These are phyloP conservation scores for Saccharomycopsis fodiens DNA, from an alignment of 805 yeast species.

Conservation along the genomic window DNA sequence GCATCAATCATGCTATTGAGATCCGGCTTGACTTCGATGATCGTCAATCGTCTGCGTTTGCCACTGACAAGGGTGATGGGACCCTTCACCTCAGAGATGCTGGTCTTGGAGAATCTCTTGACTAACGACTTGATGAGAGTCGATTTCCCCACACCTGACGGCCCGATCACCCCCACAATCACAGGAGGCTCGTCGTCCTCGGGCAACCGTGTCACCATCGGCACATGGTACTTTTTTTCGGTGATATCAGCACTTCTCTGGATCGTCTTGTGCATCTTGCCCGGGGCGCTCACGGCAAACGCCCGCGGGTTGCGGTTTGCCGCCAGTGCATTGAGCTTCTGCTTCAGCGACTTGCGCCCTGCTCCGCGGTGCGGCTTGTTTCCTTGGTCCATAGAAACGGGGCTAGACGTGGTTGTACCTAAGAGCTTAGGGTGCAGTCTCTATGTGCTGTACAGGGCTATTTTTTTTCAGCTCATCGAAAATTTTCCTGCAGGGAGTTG, in stretches of 20 bases:
- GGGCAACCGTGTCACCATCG: constrained; percentile 95
- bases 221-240: constrained; percentile 86
- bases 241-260: constrained; percentile 72
- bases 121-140: constrained; percentile 86
- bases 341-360: constrained; percentile 58
- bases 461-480: too few relatives aligned
- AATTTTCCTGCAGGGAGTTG: too few relatives aligned
- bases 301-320: constrained; percentile 84
- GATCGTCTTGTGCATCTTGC: constrained; percentile 78
- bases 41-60: constrained; percentile 84
- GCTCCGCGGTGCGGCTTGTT: constrained; percentile 80
- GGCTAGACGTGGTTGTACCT: too few relatives aligned
- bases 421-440: too few relatives aligned
- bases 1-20: constrained; percentile 93
- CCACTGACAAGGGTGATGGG: constrained; percentile 97
- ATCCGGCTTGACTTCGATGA: constrained; percentile 89
- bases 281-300: constrained; percentile 76
- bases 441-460: too few relatives aligned
- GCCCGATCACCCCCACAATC: constrained; percentile 94
- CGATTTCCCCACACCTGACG: constrained; percentile 97
- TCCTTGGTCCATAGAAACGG: too few relatives aligned
- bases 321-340: constrained; percentile 43
- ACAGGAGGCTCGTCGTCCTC: constrained; percentile 98
- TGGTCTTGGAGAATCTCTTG: constrained; percentile 79
- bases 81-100: constrained; percentile 81